phyloP scores from a whole-genome alignment of 805 yeast genomes.

The Saccharomycopsis sp. region DNA sequence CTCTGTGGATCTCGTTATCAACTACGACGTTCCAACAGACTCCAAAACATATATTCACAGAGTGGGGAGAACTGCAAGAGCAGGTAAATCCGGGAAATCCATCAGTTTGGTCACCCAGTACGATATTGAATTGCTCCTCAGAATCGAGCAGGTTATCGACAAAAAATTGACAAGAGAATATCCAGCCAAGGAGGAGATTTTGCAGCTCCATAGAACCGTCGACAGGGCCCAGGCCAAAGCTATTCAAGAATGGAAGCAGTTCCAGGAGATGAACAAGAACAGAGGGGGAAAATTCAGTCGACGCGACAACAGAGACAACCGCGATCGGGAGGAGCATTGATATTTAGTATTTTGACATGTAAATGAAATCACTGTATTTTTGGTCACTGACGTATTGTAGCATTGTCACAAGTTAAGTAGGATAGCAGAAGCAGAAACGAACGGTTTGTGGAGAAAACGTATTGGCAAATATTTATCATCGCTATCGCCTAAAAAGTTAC shows the following conservation, averaged over 20 bases:
- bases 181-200: constrained; percentile 69
- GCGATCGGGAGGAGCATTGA: neutral
- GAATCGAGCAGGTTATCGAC: constrained; percentile 83
- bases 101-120: constrained; percentile 89
- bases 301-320: constrained; percentile 13
- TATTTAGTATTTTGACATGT: neutral
- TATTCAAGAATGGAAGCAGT: constrained; percentile 35
- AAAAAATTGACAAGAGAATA: constrained; percentile 80
- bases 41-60: constrained; percentile 80
- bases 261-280: constrained; percentile 24
- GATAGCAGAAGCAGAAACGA: too few relatives aligned
- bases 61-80: constrained; percentile 95
- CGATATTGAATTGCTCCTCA: constrained; percentile 78
- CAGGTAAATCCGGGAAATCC: constrained; percentile 84
- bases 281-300: constrained; percentile 10
- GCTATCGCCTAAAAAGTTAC: too few relatives aligned
- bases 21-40: constrained; percentile 77
- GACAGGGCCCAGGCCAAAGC: constrained; percentile 92
- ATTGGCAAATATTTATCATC: too few relatives aligned
- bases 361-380: too few relatives aligned
- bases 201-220: constrained; percentile 75
- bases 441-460: too few relatives aligned
- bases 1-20: constrained; percentile 66
- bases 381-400: too few relatives aligned
- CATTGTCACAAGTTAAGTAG: too few relatives aligned